Conservation (phyloP, 768 basidiomycete species). For the Cytidiella melzeri region DNA sequence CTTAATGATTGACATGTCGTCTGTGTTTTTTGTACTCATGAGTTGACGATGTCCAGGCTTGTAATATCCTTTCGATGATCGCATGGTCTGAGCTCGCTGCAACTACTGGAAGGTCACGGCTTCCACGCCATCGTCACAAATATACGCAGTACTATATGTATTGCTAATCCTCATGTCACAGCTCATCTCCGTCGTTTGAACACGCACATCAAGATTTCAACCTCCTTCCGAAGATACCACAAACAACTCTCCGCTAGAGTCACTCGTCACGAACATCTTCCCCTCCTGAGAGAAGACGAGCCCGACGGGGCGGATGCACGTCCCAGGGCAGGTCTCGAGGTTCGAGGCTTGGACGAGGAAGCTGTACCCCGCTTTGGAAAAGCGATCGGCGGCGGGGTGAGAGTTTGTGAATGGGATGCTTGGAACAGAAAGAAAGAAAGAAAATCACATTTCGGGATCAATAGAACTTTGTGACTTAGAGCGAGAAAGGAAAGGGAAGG, state of each 20-base stretch:
- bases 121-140: no score
- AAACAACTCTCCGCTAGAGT: slow-evolving; percentile 35
- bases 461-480: background rate
- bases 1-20: no score
- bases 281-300: slow-evolving; percentile 33
- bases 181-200: background rate
- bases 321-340: slow-evolving; percentile 33
- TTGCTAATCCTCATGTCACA: background rate
- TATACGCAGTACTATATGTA: background rate
- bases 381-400: slow-evolving; percentile 25
- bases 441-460: background rate
- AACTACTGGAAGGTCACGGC: no score
- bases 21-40: no score
- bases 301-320: slow-evolving; percentile 40
- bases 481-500: no score
- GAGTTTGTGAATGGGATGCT: background rate
- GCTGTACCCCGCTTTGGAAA: slow-evolving; percentile 9
- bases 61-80: no score
- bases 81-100: no score
- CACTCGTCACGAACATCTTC: slow-evolving; percentile 35
- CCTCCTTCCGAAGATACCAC: slow-evolving; percentile 3
- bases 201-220: background rate
- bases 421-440: background rate
- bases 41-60: no score
- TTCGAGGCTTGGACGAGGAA: slow-evolving; percentile 37